phyloP scores from a whole-genome alignment of 2,329 filamentous ascomycete species.

The Exophiala oligosperma region DNA sequence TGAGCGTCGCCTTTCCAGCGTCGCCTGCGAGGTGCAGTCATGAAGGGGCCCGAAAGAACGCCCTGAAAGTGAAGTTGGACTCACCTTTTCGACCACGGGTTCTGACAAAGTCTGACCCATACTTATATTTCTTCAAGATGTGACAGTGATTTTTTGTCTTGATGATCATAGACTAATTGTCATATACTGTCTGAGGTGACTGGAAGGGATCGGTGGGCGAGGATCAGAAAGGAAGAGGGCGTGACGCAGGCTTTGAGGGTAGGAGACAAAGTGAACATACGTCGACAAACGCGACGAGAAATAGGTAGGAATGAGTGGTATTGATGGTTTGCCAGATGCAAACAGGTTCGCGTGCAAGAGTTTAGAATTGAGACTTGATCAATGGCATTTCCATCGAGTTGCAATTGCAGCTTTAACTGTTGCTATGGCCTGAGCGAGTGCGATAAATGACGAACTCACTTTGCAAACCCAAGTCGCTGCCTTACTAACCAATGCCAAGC shows the following conservation, averaged over 20 bases:
- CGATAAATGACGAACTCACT: constrained; percentile 19
- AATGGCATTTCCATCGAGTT: constrained; percentile 5
- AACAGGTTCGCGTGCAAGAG: constrained; percentile 19
- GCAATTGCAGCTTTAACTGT: constrained; percentile 7
- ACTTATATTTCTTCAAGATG: constrained; percentile 36
- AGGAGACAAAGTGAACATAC: constrained; percentile 12
- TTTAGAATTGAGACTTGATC: constrained; percentile 11
- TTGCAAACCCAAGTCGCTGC: not conserved
- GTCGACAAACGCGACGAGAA: constrained; percentile 19
- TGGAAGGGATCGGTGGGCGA: constrained; percentile 22
- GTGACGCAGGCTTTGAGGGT: constrained; percentile 10
- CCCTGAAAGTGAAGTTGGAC: constrained; percentile 1
- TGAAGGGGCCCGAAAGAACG: not conserved
- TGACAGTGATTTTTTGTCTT: constrained; percentile 7
- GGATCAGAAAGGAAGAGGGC: constrained; percentile 27
- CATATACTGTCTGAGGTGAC: constrained; percentile 23
- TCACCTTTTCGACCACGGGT: constrained; percentile 97
- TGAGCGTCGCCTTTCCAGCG: too few relatives aligned
- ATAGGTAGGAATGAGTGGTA: constrained; percentile 33
- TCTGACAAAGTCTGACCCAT: constrained; percentile 99
- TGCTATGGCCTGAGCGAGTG: constrained; percentile 5
- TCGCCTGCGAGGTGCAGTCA: too few relatives aligned
- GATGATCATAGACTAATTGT: constrained; percentile 19
- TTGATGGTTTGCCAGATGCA: constrained; percentile 26
- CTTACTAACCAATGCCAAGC: constrained; percentile 3